Conservation (phyloP, 1,284 basidiomycete species). For the Ustilago shanxiensis region DNA sequence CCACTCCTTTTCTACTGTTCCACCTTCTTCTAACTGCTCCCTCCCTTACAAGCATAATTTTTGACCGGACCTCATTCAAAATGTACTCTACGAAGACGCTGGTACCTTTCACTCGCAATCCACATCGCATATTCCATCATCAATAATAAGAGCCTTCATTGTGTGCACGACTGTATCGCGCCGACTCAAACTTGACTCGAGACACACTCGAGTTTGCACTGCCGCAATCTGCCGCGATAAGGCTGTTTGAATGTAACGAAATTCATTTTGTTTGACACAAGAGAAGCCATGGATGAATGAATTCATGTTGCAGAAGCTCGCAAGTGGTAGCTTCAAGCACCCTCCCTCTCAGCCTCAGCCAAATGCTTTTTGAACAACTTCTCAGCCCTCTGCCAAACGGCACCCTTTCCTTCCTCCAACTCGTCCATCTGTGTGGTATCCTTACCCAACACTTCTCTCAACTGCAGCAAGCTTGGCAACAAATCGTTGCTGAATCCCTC, state of each 20-base stretch:
- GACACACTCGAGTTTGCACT: too few species aligned
- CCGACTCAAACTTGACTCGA: too few species aligned
- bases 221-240: too few species aligned
- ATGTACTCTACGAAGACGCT: too few species aligned
- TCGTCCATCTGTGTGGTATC: constrained; percentile 44
- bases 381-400: constrained; percentile 91
- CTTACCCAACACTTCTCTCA: constrained; percentile 59
- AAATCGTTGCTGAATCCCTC: constrained; percentile 95
- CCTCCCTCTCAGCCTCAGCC: constrained; percentile 38
- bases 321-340: constrained; percentile 14
- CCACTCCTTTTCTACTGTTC: too few species aligned
- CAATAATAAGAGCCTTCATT: too few species aligned
- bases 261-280: not conserved
- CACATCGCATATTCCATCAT: not conserved
- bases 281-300: too few species aligned
- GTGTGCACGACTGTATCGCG: too few species aligned
- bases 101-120: not conserved
- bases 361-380: constrained; percentile 85
- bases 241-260: not conserved
- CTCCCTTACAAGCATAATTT: too few species aligned
- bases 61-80: too few species aligned
- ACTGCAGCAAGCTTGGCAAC: constrained; percentile 77
- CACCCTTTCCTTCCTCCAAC: constrained; percentile 65
- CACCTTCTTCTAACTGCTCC: too few species aligned
- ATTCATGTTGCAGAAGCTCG: not conserved